A percentile compares a stretch with the other conserved stretches of the same genome.
These are phyloP conservation scores for Hamamelis virginiana DNA, from an alignment of 164 flowering plant genomes.

Conservation along the genomic window DNA sequence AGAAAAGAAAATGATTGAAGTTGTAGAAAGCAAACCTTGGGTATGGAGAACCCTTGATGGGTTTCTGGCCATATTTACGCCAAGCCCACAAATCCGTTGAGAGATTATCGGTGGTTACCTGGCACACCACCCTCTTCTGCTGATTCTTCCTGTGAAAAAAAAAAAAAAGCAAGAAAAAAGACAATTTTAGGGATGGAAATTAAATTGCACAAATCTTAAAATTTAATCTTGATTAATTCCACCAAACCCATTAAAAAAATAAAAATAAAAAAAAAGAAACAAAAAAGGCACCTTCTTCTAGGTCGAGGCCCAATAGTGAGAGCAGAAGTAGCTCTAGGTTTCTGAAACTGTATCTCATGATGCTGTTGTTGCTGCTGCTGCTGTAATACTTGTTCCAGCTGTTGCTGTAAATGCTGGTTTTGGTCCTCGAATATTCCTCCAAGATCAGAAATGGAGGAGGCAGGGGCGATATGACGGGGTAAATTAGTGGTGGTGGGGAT, in stretches of 20 bases:
- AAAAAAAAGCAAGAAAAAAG: not conserved
- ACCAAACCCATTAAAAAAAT: no score
- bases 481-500: constrained; percentile 3
- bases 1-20: not conserved
- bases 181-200: not conserved
- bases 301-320: not conserved
- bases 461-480: not conserved
- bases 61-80: constrained; percentile 37
- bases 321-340: not conserved
- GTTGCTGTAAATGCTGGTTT: no score
- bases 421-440: not conserved
- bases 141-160: constrained; percentile 28
- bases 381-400: no score
- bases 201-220: not conserved
- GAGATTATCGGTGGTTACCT: constrained; percentile 17
- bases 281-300: not conserved
- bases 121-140: constrained; percentile 19
- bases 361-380: not conserved
- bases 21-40: constrained; percentile 23
- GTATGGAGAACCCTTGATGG: constrained; percentile 33
- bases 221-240: not conserved
- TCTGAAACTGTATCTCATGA: not conserved
- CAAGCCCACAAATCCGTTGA: constrained; percentile 16
- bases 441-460: not conserved
- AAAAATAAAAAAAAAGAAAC: not conserved